These are phyloP conservation scores for Suillus bovinus DNA, from an alignment of 768 basidiomycete species.

Conservation along the genomic window DNA sequence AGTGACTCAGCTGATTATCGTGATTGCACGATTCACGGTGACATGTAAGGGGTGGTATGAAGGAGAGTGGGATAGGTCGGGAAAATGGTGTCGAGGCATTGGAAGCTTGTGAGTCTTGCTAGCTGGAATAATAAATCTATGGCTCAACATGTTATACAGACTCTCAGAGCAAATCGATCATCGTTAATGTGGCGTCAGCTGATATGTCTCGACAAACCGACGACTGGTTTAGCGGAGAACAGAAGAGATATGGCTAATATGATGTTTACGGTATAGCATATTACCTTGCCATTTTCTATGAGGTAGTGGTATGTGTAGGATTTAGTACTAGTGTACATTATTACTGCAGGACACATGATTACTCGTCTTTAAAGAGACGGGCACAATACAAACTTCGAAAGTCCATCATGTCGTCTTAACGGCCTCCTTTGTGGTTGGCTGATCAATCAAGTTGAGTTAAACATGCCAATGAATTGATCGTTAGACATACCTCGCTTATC, in stretches of 20 bases:
- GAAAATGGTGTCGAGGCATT: constrained; percentile 86
- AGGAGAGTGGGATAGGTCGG: constrained; percentile 83
- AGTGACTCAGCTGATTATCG: constrained; percentile 2
- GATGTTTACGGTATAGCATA: neutral
- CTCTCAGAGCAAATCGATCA: constrained; percentile 81
- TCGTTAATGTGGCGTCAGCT: constrained; percentile 67
- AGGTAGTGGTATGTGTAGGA: constrained; percentile 6
- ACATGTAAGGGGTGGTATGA: constrained; percentile 79
- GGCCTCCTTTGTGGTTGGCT: constrained; percentile 55
- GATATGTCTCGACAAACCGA: constrained; percentile 59
- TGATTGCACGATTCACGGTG: neutral
- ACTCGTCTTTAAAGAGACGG: neutral
- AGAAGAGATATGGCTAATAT: constrained; percentile 64
- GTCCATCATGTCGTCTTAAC: constrained; percentile 48
- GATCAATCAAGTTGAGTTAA: constrained; percentile 11
- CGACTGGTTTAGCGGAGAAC: constrained; percentile 71
- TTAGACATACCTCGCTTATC: constrained; percentile 50
- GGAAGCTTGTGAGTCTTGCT: constrained; percentile 59
- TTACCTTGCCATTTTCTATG: constrained; percentile 5
- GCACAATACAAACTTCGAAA: constrained; percentile 5
- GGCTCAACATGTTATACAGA: constrained; percentile 43
- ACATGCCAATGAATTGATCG: neutral
- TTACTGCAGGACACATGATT: constrained; percentile 8
- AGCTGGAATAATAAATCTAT: neutral
- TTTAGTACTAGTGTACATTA: constrained; percentile 21